Percentiles rank a stretch among this genome's conserved stretches.
Evolutionary conservation across 768 basidiomycete species (phyloP).

Genomic region (Tulasnella sp.): DNA sequence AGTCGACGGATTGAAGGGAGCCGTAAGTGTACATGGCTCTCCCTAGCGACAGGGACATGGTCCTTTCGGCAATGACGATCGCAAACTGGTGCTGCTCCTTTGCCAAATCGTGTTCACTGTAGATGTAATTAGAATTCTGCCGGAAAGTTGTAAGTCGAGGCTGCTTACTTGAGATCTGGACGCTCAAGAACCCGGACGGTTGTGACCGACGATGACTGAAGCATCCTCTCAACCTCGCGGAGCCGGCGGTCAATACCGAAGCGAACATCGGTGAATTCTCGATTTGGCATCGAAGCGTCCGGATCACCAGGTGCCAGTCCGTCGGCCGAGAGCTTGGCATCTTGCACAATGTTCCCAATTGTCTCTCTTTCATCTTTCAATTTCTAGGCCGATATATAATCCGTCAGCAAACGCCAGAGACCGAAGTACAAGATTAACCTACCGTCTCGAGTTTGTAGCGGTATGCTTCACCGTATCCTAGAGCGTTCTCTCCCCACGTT

Average conservation of each 20-base stretch:
- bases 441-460: conserved; percentile 45
- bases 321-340: conserved; percentile 11
- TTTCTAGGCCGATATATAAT: conserved; percentile 30
- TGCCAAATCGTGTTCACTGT: conserved; percentile 76
- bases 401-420: conserved; percentile 5
- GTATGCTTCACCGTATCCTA: conserved; percentile 36
- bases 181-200: conserved; percentile 54
- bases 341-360: conserved; percentile 13
- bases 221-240: conserved; percentile 83
- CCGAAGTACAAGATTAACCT: conserved; percentile 26
- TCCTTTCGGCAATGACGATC: conserved; percentile 70
- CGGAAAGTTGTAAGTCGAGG: neutral
- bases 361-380: conserved; percentile 20
- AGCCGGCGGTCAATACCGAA: conserved; percentile 85
- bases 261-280: conserved; percentile 69
- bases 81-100: conserved; percentile 78
- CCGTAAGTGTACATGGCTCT: conserved; percentile 88
- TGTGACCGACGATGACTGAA: conserved; percentile 66
- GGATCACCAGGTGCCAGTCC: neutral
- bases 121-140: conserved; percentile 3
- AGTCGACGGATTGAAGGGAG: conserved; percentile 58
- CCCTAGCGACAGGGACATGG: conserved; percentile 81
- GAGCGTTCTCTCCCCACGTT: neutral
- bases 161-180: conserved; percentile 56
- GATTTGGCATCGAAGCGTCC: conserved; percentile 26